These are phyloP conservation scores for Mycena epipterygia DNA, from an alignment of 768 basidiomycete genomes.

Conservation along the genomic window DNA sequence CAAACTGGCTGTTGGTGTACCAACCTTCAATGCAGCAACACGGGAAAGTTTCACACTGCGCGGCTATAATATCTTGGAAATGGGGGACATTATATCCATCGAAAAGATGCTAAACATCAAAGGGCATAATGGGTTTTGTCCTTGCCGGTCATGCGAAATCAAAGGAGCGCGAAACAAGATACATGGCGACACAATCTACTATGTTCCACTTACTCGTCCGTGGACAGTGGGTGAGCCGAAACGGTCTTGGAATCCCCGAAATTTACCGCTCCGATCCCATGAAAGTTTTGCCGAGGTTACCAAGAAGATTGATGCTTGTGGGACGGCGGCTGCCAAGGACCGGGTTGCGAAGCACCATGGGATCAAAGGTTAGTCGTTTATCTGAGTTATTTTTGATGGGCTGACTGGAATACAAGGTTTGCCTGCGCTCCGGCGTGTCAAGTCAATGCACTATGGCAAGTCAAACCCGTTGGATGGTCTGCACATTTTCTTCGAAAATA, in stretches of 20 bases:
- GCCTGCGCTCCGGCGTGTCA: constrained; percentile 42
- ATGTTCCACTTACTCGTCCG: constrained; percentile 41
- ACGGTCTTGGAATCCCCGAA: constrained; percentile 19
- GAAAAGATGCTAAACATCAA: constrained; percentile 49
- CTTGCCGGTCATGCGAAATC: constrained; percentile 54
- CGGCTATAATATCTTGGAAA: constrained; percentile 43
- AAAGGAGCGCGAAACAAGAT: constrained; percentile 36
- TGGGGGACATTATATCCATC: constrained; percentile 50
- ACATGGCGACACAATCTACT: constrained; percentile 34
- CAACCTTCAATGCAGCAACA: neutral
- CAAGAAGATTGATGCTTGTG: constrained; percentile 1
- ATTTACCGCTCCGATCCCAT: constrained; percentile 41
- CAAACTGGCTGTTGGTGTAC: neutral
- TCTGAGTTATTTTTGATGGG: no score
- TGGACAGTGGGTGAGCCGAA: neutral
- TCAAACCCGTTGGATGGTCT: constrained; percentile 59
- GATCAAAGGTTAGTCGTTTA: no score
- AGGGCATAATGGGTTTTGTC: constrained; percentile 50
- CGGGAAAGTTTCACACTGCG: constrained; percentile 2
- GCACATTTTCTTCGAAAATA: constrained; percentile 60
- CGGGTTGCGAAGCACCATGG: constrained; percentile 42
- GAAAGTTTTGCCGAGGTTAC: constrained; percentile 23
- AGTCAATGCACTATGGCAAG: constrained; percentile 44
- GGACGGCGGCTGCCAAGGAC: neutral
- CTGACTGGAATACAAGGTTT: no score